These are phyloP conservation scores for Ophiostoma sp. DNA, from an alignment of 2,329 filamentous ascomycete genomes.

Conservation along the genomic window DNA sequence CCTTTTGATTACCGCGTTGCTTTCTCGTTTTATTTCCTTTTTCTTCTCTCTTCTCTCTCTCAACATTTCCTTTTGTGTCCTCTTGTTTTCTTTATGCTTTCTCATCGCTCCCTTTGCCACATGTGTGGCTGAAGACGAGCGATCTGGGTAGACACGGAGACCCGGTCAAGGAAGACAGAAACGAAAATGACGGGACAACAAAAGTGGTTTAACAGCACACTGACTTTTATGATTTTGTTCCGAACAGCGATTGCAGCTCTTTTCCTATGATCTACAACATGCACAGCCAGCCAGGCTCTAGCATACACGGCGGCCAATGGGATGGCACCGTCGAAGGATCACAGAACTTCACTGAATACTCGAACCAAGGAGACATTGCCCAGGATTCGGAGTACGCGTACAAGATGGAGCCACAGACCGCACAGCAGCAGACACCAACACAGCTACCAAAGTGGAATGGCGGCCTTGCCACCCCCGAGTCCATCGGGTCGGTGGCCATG, in stretches of 20 bases:
- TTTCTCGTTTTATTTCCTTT: conserved; percentile 26
- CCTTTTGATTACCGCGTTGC: conserved; percentile 12
- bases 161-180: background rate
- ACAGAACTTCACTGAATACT: conserved; percentile 49
- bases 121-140: background rate
- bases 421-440: conserved; percentile 7
- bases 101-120: background rate
- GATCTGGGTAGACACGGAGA: background rate
- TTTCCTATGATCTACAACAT: conserved; percentile 46
- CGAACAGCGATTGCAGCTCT: conserved; percentile 28
- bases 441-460: conserved; percentile 41
- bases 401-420: conserved; percentile 42
- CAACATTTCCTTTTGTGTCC: background rate
- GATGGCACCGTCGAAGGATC: conserved; percentile 52
- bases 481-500: conserved; percentile 38
- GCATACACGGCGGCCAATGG: conserved; percentile 48
- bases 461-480: conserved; percentile 35
- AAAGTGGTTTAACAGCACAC: conserved; percentile 49
- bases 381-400: conserved; percentile 51
- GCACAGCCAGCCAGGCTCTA: conserved; percentile 37
- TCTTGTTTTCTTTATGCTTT: background rate
- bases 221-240: conserved; percentile 37
- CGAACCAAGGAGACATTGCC: conserved; percentile 37
- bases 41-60: background rate
- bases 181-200: conserved; percentile 22